A percentile compares a stretch with the other conserved stretches of the same genome.
These are phyloP conservation scores for Licmophora abbreviata DNA, from an alignment of 108 stramenopile species.

Conservation along the genomic window DNA sequence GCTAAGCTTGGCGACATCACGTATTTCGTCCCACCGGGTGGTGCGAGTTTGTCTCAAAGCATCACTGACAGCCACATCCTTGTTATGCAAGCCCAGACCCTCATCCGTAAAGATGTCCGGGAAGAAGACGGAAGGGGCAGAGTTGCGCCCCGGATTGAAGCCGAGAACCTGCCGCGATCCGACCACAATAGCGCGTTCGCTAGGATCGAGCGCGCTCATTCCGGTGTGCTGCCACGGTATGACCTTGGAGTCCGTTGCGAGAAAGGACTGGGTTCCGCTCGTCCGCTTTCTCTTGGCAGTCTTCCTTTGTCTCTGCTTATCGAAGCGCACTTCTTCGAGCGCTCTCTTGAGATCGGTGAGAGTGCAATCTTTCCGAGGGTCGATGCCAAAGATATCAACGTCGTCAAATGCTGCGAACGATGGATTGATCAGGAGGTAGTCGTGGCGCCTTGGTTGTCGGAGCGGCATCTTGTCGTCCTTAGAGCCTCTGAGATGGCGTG, in stretches of 20 bases:
- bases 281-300: neutral
- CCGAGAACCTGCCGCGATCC: slow-evolving; percentile 2
- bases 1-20: slow-evolving; percentile 10
- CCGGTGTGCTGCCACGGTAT: slow-evolving; percentile 21
- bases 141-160: neutral
- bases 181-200: slow-evolving; percentile 33
- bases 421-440: slow-evolving; percentile 38
- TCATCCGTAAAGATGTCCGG: neutral
- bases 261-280: neutral
- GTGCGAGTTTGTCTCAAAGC: too few relatives aligned
- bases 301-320: slow-evolving; percentile 3
- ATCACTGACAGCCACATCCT: too few relatives aligned
- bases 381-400: slow-evolving; percentile 50
- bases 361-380: slow-evolving; percentile 11
- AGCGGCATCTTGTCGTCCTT: slow-evolving; percentile 19
- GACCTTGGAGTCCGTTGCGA: slow-evolving; percentile 2
- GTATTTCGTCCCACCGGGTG: slow-evolving; percentile 25
- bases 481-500: slow-evolving; percentile 15
- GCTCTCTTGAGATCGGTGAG: slow-evolving; percentile 38
- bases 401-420: slow-evolving; percentile 6
- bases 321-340: slow-evolving; percentile 24
- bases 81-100: too few relatives aligned
- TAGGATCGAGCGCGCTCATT: slow-evolving; percentile 11
- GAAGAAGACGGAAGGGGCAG: neutral
- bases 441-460: slow-evolving; percentile 30